Base-by-base conservation (phyloP, 805 yeast genomes). In the Debaryomyces tyrocola region DNA sequence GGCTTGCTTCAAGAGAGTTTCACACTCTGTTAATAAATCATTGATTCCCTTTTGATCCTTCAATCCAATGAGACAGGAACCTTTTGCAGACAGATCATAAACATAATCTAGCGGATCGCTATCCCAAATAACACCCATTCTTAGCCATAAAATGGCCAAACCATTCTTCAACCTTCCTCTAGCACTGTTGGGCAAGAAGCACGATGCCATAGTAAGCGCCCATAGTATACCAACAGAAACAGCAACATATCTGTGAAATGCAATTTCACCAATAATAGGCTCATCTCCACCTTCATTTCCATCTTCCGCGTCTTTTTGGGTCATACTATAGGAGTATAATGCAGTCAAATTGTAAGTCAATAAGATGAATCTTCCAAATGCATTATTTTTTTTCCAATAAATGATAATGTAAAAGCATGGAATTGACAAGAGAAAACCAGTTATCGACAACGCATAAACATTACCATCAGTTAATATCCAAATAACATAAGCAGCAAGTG, bases 41-140 rank as follows among this genome's bases (percentile, higher is more conserved):
- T 83, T 82, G 28, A 84, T 56, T 58, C 63, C 80, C 68, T 58
- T 60, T 39, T 66, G 62, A 53, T 71, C 83, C 41, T 72, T 66
- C 21, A 79, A 62, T 1, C 84, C 83, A 33, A 69, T 59, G 9
- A 76, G 56, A 28, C 39, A 43, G 35, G 46, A 43, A 2, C 40
- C 45, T 2, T 49, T 41, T 45, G 63, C 48, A 31, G 50, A 56
- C 12, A 56, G 63, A 31, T 63, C 59, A 20, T 56, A 56, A n/a
- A 61, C 64, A 43, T 69, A 77, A 14, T 74, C 77, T 50, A 88
- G 65, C 1, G 91, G 90, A 52, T 87, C 92, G 41, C 83, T 70
- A 53, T 84, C 84, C 96, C 95, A 88, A 7, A 83, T 75, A 18
- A 89, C 75, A 1, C 96, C 96, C 77, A 88, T 75, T 37, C 90